Percentiles rank a stretch among this genome's conserved stretches.
phyloP scores from a whole-genome alignment of 441 rosid species.

The Viola pubescens region DNA sequence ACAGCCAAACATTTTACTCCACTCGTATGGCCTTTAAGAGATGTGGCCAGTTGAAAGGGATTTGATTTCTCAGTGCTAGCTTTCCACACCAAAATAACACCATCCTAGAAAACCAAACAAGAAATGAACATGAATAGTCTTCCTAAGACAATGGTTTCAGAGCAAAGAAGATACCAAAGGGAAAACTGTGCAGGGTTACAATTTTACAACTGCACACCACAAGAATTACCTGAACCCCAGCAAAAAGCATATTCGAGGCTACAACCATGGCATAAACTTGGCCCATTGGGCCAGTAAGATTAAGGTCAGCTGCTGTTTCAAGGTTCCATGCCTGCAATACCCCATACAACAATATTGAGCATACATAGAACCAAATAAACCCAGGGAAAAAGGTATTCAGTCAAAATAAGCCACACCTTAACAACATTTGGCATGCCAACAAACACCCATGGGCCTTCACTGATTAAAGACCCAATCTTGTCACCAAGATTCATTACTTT shows the following conservation, averaged over 20 bases:
- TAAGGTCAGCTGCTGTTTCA: slow-evolving; percentile 42
- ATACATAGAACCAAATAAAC: neutral
- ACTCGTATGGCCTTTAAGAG: slow-evolving; percentile 52
- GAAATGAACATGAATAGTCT: neutral
- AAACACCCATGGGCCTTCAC: slow-evolving; percentile 80
- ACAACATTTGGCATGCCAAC: slow-evolving; percentile 71
- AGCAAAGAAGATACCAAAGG: neutral
- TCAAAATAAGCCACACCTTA: slow-evolving; percentile 39
- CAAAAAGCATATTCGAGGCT: slow-evolving; percentile 59
- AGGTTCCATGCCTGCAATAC: slow-evolving; percentile 66
- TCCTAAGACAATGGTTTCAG: neutral
- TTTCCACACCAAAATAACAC: slow-evolving; percentile 68
- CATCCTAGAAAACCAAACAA: slow-evolving; percentile 40
- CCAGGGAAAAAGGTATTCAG: neutral
- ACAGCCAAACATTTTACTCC: slow-evolving; percentile 66
- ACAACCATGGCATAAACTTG: slow-evolving; percentile 68
- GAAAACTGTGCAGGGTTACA: neutral
- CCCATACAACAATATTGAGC: slow-evolving; percentile 2
- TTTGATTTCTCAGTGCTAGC: slow-evolving; percentile 36
- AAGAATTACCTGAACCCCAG: slow-evolving; percentile 64
- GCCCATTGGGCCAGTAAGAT: slow-evolving; percentile 71
- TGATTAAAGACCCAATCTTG: slow-evolving; percentile 63
- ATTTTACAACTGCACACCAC: neutral
- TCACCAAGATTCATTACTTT: slow-evolving; percentile 47
- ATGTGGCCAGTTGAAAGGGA: slow-evolving; percentile 64